Percentiles rank a stretch among this genome's conserved stretches.
phyloP scores from a whole-genome alignment of 2,329 filamentous ascomycete genomes.

The Sclerotinia trifoliorum region DNA sequence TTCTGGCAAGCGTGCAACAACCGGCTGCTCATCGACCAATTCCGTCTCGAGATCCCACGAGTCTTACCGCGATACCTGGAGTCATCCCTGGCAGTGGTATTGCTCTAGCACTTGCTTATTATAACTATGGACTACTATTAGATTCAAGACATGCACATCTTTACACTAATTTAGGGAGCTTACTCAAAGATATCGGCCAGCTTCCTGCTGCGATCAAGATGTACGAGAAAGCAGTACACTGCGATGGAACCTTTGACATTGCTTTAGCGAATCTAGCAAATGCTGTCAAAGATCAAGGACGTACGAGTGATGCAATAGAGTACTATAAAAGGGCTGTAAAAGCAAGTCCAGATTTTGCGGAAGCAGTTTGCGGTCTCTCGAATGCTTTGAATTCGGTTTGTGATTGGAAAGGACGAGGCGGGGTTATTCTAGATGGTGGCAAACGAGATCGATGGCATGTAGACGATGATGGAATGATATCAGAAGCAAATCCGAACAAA shows the following conservation, averaged over 20 bases:
- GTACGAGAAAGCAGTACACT: conserved; percentile 92
- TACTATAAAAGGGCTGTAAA: conserved; percentile 90
- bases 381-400: conserved; percentile 97
- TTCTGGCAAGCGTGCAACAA: conserved; percentile 93
- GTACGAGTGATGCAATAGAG: conserved; percentile 84
- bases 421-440: conserved; percentile 71
- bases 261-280: conserved; percentile 95
- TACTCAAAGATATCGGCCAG: conserved; percentile 95
- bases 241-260: conserved; percentile 94
- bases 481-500: conserved; percentile 64
- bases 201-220: conserved; percentile 88
- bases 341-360: conserved; percentile 93
- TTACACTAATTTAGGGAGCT: conserved; percentile 92
- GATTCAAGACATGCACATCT: conserved; percentile 91
- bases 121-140: conserved; percentile 86
- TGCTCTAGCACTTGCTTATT: conserved; percentile 85
- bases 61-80: conserved; percentile 63
- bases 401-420: conserved; percentile 87
- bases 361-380: conserved; percentile 92
- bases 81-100: conserved; percentile 83
- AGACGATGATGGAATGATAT: conserved; percentile 75
- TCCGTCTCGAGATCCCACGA: conserved; percentile 36
- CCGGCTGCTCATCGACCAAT: conserved; percentile 43
- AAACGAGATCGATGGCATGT: conserved; percentile 91
- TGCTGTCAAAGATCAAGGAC: conserved; percentile 93